These are phyloP conservation scores for Flueggea neowawraea DNA, from an alignment of 441 rosid genomes.

Conservation along the genomic window DNA sequence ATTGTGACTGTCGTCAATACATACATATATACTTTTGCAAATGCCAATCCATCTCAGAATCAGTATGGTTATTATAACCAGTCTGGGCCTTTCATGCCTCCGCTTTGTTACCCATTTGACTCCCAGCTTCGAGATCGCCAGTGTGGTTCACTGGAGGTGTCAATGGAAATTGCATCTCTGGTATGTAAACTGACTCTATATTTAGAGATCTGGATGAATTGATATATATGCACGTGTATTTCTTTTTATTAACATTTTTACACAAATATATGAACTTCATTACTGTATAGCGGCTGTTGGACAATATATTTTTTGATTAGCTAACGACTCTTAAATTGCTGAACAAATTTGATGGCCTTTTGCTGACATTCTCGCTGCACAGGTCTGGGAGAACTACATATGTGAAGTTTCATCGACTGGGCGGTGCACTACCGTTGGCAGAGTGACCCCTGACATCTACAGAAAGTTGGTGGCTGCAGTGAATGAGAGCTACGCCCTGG, in stretches of 20 bases:
- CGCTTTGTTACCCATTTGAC: conserved; percentile 85
- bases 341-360: too few relatives aligned
- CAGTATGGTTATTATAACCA: conserved; percentile 65
- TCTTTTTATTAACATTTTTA: too few relatives aligned
- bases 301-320: too few relatives aligned
- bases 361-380: too few relatives aligned
- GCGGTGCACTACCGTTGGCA: conserved; percentile 63
- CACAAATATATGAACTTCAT: too few relatives aligned
- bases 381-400: conserved; percentile 76
- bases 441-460: conserved; percentile 64
- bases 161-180: conserved; percentile 70
- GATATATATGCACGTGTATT: too few relatives aligned
- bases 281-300: too few relatives aligned
- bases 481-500: conserved; percentile 72
- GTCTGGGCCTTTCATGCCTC: conserved; percentile 87
- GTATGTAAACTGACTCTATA: conserved; percentile 30
- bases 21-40: conserved; percentile 70
- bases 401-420: conserved; percentile 55
- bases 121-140: conserved; percentile 53
- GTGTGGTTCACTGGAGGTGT: conserved; percentile 64
- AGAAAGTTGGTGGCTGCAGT: conserved; percentile 71
- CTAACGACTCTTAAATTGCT: conserved; percentile 2
- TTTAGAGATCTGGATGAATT: neutral
- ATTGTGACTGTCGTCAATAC: conserved; percentile 79
- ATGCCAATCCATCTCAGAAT: conserved; percentile 57